phyloP scores from a whole-genome alignment of 2,329 filamentous ascomycete genomes.

The Talaromyces funiculosus region DNA sequence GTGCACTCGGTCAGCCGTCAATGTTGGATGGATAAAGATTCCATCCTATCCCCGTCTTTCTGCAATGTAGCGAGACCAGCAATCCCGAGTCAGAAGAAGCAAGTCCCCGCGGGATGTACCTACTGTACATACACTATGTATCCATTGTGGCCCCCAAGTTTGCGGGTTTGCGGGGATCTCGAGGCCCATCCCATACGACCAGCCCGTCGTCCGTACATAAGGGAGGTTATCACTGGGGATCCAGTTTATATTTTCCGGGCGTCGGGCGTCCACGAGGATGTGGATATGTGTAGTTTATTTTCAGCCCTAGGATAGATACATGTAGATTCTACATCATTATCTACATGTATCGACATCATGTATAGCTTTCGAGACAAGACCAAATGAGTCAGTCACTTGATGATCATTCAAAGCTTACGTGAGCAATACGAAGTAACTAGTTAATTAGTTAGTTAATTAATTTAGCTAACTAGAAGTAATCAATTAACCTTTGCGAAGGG shows the following conservation, averaged over 20 bases:
- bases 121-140: neutral
- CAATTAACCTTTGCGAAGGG: neutral
- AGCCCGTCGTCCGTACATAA: neutral
- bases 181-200: neutral
- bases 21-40: neutral
- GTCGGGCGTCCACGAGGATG: neutral
- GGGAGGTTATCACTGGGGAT: neutral
- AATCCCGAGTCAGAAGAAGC: neutral
- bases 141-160: neutral
- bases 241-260: neutral
- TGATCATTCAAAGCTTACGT: neutral
- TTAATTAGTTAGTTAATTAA: no score
- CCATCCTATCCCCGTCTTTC: neutral
- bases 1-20: no score
- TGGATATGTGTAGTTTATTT: conserved; percentile 9
- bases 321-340: no score
- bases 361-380: neutral
- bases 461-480: no score
- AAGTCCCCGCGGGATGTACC: no score
- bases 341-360: no score
- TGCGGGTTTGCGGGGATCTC: neutral
- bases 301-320: no score
- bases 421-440: no score
- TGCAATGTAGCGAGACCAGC: neutral
- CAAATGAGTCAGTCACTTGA: neutral